phyloP scores from a whole-genome alignment of 768 basidiomycete genomes.

The Sarcodon aspratus region DNA sequence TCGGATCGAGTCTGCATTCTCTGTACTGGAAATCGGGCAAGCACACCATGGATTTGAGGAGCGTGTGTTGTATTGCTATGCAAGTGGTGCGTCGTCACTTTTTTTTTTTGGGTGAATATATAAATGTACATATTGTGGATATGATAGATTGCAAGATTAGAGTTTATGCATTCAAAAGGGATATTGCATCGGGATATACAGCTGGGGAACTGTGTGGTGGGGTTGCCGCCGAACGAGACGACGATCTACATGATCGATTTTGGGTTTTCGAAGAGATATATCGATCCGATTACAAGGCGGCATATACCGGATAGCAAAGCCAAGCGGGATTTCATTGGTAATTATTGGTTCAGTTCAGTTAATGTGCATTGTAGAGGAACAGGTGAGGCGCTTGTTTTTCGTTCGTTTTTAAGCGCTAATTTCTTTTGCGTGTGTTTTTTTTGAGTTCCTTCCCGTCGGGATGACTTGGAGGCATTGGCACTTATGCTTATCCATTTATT shows the following conservation, averaged over 20 bases:
- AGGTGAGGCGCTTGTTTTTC: slow-evolving; percentile 27
- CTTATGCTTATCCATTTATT: slow-evolving; percentile 75
- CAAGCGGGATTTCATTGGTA: slow-evolving; percentile 70
- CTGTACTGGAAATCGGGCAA: slow-evolving; percentile 45
- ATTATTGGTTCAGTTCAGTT: slow-evolving; percentile 77
- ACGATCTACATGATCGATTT: slow-evolving; percentile 79
- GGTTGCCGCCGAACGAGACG: slow-evolving; percentile 43
- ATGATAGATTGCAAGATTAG: slow-evolving; percentile 54
- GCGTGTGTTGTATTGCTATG: slow-evolving; percentile 64
- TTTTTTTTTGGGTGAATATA: not conserved
- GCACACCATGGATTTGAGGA: slow-evolving; percentile 54
- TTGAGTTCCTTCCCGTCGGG: slow-evolving; percentile 65
- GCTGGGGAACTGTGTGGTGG: slow-evolving; percentile 65
- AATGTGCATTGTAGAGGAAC: slow-evolving; percentile 69
- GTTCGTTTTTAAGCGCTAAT: not conserved
- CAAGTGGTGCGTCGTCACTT: slow-evolving; percentile 45
- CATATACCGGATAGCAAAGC: slow-evolving; percentile 62
- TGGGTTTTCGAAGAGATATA: slow-evolving; percentile 71
- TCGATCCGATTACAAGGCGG: slow-evolving; percentile 50
- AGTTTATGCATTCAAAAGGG: slow-evolving; percentile 65
- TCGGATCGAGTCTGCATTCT: slow-evolving; percentile 59
- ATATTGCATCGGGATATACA: slow-evolving; percentile 74
- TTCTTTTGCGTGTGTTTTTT: not conserved
- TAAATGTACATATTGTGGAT: not conserved
- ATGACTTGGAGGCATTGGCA: slow-evolving; percentile 68